phyloP scores from a whole-genome alignment of 495 filamentous ascomycete genomes.

The Corynascus novoguineensis region DNA sequence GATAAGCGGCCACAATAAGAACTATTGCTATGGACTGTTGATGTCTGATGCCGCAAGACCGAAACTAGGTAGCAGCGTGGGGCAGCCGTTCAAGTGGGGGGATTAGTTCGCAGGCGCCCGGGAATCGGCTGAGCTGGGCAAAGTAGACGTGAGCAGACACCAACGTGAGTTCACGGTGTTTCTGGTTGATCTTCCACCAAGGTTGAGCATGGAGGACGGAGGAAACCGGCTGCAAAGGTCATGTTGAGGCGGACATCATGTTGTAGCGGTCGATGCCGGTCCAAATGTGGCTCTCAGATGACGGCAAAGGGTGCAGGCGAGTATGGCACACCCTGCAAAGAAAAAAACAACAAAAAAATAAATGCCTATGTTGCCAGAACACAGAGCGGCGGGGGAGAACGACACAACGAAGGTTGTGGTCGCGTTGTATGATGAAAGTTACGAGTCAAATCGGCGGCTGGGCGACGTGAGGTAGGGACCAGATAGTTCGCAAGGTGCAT shows the following conservation, averaged over 20 bases:
- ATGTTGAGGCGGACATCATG: slow-evolving; percentile 26
- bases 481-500: slow-evolving; percentile 8
- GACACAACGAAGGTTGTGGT: slow-evolving; percentile 3
- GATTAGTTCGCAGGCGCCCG: background rate
- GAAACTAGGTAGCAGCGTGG: background rate
- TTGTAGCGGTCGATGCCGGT: background rate
- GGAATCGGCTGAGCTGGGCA: background rate
- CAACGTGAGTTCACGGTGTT: background rate
- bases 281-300: background rate
- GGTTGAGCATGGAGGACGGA: slow-evolving; percentile 5
- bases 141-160: background rate
- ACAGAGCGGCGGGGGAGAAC: background rate
- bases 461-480: slow-evolving; percentile 11
- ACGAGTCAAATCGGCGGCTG: slow-evolving; percentile 2
- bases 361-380: slow-evolving; percentile 1
- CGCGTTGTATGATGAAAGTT: slow-evolving; percentile 4
- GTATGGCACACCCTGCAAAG: no score
- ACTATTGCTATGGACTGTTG: background rate
- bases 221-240: slow-evolving; percentile 20
- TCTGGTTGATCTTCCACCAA: slow-evolving; percentile 7
- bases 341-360: background rate
- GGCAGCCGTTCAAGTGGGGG: background rate
- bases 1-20: slow-evolving; percentile 4
- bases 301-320: background rate
- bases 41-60: background rate